Base-by-base conservation (phyloP, 495 filamentous ascomycete species). In the Lichenothelia convexa region DNA sequence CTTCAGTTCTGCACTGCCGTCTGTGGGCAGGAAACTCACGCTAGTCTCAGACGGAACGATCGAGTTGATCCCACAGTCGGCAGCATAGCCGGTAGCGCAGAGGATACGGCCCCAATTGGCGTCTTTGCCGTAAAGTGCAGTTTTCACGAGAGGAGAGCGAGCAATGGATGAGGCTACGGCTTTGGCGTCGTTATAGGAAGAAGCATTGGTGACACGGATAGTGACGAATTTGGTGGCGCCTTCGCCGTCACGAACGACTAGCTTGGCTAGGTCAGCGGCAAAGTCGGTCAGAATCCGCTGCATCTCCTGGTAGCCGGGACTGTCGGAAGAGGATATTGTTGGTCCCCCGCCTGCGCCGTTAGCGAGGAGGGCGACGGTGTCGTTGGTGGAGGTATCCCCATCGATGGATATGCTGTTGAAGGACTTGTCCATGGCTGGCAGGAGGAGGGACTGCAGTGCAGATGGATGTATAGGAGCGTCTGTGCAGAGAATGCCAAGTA, bases 391-490 rank as follows among this genome's bases (percentile, higher is more conserved):
- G 4, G 87, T 95, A 58, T 93, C 86, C 38, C 89, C 89, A 57
- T 99, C 89, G 36, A 99, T 78, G 45, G 78, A 86, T 51, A 99
- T 95, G 49, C 80, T 79, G 66, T 99, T 95, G 69, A 99, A 99
- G 4, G 79, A 87, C 38, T 75, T 70, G 43, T 80, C 73, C 21
- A 81, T 76, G 33, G 89, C 78, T 50, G 72, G 62, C 32, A 68
- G 75, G 40, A 97, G 75, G 15, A 84, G 61, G 0, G 61, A 53
- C 38, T 73, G 69, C 16, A 95, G 73, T 8, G 73, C 65, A 12
- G 60, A 49, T 7, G 81, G 63, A 5, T 70, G 66, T 49, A 95
- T 75, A 11, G 84, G 78, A 0, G 78, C 91, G 47, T 99, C 89
- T 19, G 89, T 99, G 51, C 82, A 86, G 49, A 95, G 70, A 37